Evolutionary conservation across 805 yeast species (phyloP), one percentile per base, ranked within the genome.

Genomic region (Saccharomycopsis javanensis): DNA sequence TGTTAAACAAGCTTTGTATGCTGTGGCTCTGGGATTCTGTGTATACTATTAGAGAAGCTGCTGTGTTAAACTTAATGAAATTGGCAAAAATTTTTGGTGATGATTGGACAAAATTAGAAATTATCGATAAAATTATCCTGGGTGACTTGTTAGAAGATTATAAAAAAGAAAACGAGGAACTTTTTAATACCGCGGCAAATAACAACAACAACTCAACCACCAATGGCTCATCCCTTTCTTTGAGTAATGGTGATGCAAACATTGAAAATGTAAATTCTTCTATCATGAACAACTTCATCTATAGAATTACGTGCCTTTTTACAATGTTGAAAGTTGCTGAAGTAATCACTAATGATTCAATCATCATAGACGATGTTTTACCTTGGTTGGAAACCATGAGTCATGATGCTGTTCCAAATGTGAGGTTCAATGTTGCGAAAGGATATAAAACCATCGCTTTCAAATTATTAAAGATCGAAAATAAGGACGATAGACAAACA

Each of bases 21-120:
- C 86, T 91, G n/a, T 94, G 99, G 98, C 76, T 94, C 63, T 91
- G 97, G 96, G 99, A 94, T 73, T 87, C 91, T 4, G 99, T 94
- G 42, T 94, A 82, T 72, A 91, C 98, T 4, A 91, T 94, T 60
- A 83, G 99, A 71, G 95, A 89, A 63, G 99, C 99, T 8, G 98
- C 98, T 0, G 96, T 94, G 33, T 74, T 76, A 57, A 94, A 91
- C 70, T 75, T 94, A 64, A 83, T 80, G 63, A 83, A 85, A 64
- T 76, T 94, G 65, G 83, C 97, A 4, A 80, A 79, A 63, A 89
- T 88, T 37, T 94, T 94, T 72, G 99, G 98, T 33, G 83, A 91
- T 37, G 83, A 83, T 38, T 94, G 99, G 99, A 92, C 97, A 51
- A 83, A 88, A 68, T 74, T 75, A 50, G 94, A 90, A 68, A 85